phyloP scores from a whole-genome alignment of 495 filamentous ascomycete species.

The Xylaria flabelliformis region DNA sequence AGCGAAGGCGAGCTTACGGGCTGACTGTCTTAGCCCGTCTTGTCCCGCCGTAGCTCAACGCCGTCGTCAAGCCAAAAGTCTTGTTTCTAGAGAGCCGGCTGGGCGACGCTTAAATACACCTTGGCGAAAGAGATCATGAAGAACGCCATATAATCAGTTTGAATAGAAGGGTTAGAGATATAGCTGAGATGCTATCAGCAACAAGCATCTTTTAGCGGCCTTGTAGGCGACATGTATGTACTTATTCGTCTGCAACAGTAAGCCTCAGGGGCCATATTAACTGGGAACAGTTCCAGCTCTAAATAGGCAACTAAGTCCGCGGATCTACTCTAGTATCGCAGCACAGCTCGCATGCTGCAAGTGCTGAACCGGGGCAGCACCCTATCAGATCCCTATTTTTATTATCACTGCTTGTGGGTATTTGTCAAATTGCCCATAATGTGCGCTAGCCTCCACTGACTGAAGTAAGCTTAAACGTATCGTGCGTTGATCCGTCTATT shows the following conservation, averaged over 20 bases:
- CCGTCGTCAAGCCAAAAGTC: conserved; percentile 25
- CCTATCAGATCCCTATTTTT: conserved; percentile 22
- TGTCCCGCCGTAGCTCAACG: conserved; percentile 17
- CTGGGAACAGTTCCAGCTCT: conserved; percentile 5
- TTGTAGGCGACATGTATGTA: background rate
- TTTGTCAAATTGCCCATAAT: conserved; percentile 16
- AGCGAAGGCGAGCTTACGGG: conserved; percentile 17
- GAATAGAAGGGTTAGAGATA: background rate
- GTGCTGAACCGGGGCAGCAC: conserved; percentile 4
- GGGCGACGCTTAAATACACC: conserved; percentile 14
- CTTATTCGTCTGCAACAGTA: conserved; percentile 18
- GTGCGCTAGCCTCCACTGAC: conserved; percentile 17
- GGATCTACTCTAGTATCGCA: conserved; percentile 2
- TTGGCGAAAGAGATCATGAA: background rate
- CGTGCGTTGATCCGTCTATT: conserved; percentile 22
- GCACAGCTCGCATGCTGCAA: conserved; percentile 10
- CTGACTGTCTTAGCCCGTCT: conserved; percentile 18
- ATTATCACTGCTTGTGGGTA: conserved; percentile 5
- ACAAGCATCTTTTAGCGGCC: background rate
- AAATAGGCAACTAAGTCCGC: conserved; percentile 10
- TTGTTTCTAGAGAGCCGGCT: conserved; percentile 22
- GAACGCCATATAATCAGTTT: background rate
- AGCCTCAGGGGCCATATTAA: background rate
- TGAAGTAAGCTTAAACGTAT: conserved; percentile 28
- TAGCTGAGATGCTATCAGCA: background rate